Evolutionary conservation across 2,329 filamentous ascomycete species (phyloP).

Genomic region (Aspergillus puulaauensis): DNA sequence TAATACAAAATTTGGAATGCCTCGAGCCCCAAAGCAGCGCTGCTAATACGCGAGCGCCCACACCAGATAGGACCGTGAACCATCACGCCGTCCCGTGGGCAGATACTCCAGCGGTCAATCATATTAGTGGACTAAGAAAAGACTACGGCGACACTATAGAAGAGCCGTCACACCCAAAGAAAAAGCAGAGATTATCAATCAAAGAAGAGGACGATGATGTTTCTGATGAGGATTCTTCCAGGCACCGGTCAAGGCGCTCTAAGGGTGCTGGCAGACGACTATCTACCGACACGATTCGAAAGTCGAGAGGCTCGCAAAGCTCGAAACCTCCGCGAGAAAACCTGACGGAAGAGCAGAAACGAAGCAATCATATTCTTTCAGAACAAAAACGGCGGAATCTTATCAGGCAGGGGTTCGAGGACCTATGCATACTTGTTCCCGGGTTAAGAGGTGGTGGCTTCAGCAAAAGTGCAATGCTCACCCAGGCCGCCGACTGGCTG

Average conservation of each 20-base stretch:
- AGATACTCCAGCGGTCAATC: constrained; percentile 9
- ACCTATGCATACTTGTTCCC: constrained; percentile 74
- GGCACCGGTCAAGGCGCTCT: constrained; percentile 48
- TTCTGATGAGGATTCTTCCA: constrained; percentile 34
- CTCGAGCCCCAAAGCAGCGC: constrained; percentile 59
- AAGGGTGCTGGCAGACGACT: constrained; percentile 43
- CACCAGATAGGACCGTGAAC: constrained; percentile 44
- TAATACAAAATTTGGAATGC: constrained; percentile 58
- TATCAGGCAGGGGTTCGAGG: constrained; percentile 79
- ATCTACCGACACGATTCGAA: constrained; percentile 39
- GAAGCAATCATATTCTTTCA: constrained; percentile 81
- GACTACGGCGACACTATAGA: constrained; percentile 21
- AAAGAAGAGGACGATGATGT: constrained; percentile 44
- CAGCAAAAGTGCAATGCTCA: constrained; percentile 79
- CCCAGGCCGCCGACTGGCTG: constrained; percentile 75
- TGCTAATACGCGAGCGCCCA: constrained; percentile 60
- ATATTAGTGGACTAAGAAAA: constrained; percentile 12
- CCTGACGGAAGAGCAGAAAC: constrained; percentile 74
- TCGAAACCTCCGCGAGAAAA: constrained; percentile 54
- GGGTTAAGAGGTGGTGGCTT: constrained; percentile 71
- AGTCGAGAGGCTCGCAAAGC: constrained; percentile 27
- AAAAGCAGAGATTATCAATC: constrained; percentile 28
- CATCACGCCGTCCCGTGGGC: constrained; percentile 16
- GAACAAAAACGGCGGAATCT: constrained; percentile 83
- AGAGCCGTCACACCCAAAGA: constrained; percentile 30